Percentiles rank a stretch among this genome's conserved stretches.
phyloP scores from a whole-genome alignment of 202 grass and related monocot genomes.

The Zizania palustris region DNA sequence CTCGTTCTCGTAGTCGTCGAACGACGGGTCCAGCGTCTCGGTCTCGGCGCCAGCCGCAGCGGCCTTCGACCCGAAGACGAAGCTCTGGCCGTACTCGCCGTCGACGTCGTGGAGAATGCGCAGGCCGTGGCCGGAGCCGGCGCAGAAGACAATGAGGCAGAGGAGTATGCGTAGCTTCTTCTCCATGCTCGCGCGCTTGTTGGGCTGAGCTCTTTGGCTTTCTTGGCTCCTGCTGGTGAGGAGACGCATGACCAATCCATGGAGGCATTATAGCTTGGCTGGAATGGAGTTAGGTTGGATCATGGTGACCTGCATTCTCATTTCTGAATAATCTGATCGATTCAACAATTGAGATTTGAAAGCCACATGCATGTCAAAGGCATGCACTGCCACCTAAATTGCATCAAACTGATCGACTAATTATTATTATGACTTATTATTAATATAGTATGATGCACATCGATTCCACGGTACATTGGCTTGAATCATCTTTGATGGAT shows the following conservation, averaged over 20 bases:
- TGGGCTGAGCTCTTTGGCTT: background rate
- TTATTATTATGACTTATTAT: background rate
- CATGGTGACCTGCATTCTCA: slow-evolving; percentile 39
- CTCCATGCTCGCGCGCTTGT: slow-evolving; percentile 39
- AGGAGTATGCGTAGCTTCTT: slow-evolving; percentile 4
- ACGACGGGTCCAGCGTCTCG: slow-evolving; percentile 18
- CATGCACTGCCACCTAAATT: slow-evolving; percentile 41
- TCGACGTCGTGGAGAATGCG: slow-evolving; percentile 45
- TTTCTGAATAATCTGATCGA: background rate
- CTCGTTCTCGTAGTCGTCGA: slow-evolving; percentile 54
- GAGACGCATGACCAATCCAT: background rate
- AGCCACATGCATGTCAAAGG: background rate
- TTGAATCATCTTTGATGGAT: background rate
- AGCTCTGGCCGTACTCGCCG: slow-evolving; percentile 2
- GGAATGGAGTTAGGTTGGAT: slow-evolving; percentile 42
- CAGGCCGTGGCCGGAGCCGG: slow-evolving; percentile 7
- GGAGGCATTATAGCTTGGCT: slow-evolving; percentile 21
- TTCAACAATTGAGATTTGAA: background rate
- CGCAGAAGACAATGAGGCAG: slow-evolving; percentile 13
- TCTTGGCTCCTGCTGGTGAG: background rate
- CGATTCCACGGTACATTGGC: background rate
- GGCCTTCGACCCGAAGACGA: slow-evolving; percentile 38
- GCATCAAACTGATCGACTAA: slow-evolving; percentile 3
- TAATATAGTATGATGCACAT: background rate
- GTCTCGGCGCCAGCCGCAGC: slow-evolving; percentile 10